Evolutionary conservation across 208 protist species (phyloP), one percentile per base, ranked within the genome.

Genomic region (Vickermania ingenoplastis): DNA sequence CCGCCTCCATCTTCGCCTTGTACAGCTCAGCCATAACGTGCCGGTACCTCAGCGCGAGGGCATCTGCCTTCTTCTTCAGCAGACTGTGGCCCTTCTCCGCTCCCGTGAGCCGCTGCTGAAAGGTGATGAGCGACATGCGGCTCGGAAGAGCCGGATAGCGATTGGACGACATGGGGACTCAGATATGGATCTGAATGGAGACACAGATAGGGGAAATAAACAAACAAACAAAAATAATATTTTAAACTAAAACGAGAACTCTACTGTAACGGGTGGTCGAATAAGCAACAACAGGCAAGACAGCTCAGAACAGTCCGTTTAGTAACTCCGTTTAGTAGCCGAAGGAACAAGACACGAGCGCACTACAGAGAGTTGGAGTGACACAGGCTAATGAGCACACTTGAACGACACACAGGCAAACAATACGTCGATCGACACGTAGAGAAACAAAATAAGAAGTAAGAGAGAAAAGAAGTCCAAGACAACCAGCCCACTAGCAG

Each of bases 41-140:
- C 60, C 97, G 85, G 82, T 99, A 99, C 41, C 93, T 83, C 57
- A 99, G 68, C 14, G 83, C 94, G n/a, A 99, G 85, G 14, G 99
- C 99, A 78, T 99, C 99, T 23, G 93, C 83, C 79, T 99, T 99
- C 73, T 99, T 99, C 83, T 99, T 99, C 26, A 99, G 86, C 51
- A 99, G 86, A 53, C 79, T 92, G 84, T 99, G 96, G 5, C 99
- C 99, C 69, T 97, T 98, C 72, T 97, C 77, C 2, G 99, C 99
- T 57, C 96, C 97, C 62, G 96, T 96, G 30, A 99, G 73, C 41
- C 95, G 86, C 0, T 61, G 75, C 81, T 99, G 98, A 77, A 96
- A 95, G 41, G 84, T 73, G 69, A 92, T 92, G 28, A 96, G 79
- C 26, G 87, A 91, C 89, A 97, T 96, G 61, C 92, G 89, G 63